Conservation (phyloP, 139 green algal species). For the Chlorella sp. region DNA sequence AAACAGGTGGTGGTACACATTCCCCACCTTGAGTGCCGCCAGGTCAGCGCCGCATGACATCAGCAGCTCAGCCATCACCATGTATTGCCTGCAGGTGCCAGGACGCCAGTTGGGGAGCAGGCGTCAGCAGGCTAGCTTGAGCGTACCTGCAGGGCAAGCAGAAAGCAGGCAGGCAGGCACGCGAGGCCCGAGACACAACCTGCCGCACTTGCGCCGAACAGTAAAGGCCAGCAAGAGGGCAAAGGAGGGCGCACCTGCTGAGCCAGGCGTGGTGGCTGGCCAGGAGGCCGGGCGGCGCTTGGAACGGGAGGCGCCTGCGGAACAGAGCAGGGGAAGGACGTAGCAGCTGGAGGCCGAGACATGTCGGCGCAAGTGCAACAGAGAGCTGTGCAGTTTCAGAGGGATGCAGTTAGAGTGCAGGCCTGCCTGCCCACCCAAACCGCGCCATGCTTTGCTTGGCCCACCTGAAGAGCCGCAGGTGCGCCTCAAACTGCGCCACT, state of each 20-base stretch:
- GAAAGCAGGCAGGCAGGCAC: too few relatives aligned
- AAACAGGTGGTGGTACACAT: neutral
- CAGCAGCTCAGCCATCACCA: slow-evolving; percentile 54
- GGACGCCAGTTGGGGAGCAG: too few relatives aligned
- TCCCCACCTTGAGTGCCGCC: neutral
- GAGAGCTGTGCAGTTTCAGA: neutral
- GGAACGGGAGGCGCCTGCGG: slow-evolving; percentile 13
- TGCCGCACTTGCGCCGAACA: too few relatives aligned
- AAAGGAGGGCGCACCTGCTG: neutral
- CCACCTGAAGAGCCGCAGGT: slow-evolving; percentile 14
- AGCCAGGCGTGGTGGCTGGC: slow-evolving; percentile 33
- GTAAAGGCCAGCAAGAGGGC: too few relatives aligned
- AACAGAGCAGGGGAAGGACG: neutral
- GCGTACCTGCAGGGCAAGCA: too few relatives aligned
- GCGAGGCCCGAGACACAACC: too few relatives aligned
- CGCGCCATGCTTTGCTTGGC: neutral
- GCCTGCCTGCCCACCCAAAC: neutral
- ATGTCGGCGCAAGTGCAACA: neutral
- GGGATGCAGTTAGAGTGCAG: too few relatives aligned
- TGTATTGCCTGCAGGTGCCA: slow-evolving; percentile 41
- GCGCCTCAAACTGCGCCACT: slow-evolving; percentile 31
- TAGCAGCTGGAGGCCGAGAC: too few relatives aligned
- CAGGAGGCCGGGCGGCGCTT: slow-evolving; percentile 17
- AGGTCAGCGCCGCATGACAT: slow-evolving; percentile 28
- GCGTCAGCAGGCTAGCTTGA: neutral